A percentile compares a stretch with the other conserved stretches of the same genome.
Evolutionary conservation across 2,329 filamentous ascomycete species (phyloP).

Genomic region (Verticillium nonalfalfae): DNA sequence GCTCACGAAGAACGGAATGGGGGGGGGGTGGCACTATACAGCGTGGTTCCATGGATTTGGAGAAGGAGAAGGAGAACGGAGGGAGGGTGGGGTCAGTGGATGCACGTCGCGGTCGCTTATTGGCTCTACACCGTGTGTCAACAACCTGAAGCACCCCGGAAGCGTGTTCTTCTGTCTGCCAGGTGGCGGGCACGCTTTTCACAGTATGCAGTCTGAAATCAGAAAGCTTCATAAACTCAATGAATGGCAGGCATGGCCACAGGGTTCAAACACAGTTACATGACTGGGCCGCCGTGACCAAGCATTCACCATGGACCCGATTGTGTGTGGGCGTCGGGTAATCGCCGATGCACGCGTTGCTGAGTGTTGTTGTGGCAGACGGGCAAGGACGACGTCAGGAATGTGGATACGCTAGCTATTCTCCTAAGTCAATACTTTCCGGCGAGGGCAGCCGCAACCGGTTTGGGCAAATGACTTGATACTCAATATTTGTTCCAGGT

Average conservation of each 20-base stretch:
- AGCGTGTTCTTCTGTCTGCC: constrained; percentile 7
- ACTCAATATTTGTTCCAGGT: not conserved
- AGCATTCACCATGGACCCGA: too few species aligned
- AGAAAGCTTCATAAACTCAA: too few species aligned
- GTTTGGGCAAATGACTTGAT: not conserved
- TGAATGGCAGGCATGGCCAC: too few species aligned
- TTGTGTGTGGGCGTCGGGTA: too few species aligned
- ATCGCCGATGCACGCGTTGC: too few species aligned
- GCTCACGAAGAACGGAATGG: not conserved
- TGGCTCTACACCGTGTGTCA: not conserved
- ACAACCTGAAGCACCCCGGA: constrained; percentile 8
- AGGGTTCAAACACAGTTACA: not conserved
- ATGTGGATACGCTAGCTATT: not conserved
- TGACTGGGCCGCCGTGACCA: not conserved
- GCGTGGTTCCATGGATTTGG: not conserved
- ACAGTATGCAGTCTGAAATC: not conserved
- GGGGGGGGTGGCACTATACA: not conserved
- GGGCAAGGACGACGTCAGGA: too few species aligned
- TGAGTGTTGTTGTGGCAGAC: not conserved
- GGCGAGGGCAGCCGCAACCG: not conserved
- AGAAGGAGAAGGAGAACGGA: not conserved
- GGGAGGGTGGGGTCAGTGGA: not conserved
- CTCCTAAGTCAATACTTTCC: not conserved
- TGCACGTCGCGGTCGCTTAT: not conserved
- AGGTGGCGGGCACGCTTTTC: not conserved